These are phyloP conservation scores for Penicillium paxilli DNA, from an alignment of 495 filamentous ascomycete species.

Conservation along the genomic window DNA sequence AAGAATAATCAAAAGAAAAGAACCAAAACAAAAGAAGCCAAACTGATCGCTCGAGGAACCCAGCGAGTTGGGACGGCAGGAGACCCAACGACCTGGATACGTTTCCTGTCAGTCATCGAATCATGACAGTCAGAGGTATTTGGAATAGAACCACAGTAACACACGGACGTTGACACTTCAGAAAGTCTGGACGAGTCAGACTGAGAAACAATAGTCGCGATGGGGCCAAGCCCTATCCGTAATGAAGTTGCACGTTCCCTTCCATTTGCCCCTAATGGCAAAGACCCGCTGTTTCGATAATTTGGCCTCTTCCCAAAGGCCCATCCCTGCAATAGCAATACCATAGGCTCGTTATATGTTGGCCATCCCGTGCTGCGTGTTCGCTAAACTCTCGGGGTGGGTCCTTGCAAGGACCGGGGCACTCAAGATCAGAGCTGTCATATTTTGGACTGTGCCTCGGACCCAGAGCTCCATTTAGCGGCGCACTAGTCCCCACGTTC, in stretches of 20 bases:
- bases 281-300: background rate
- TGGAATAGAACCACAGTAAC: constrained; percentile 19
- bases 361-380: constrained; percentile 7
- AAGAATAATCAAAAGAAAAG: background rate
- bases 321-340: background rate
- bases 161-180: constrained; percentile 25
- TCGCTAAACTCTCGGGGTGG: constrained; percentile 13
- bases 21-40: constrained; percentile 12
- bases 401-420: constrained; percentile 1
- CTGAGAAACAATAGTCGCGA: constrained; percentile 1
- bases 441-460: constrained; percentile 29
- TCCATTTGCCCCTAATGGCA: background rate
- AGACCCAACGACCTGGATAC: constrained; percentile 39
- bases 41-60: constrained; percentile 35
- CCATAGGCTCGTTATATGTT: background rate
- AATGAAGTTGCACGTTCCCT: constrained; percentile 18
- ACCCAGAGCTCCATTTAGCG: constrained; percentile 15
- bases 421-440: constrained; percentile 39
- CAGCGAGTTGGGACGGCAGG: constrained; percentile 31
- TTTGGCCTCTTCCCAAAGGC: background rate
- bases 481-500: constrained; percentile 27
- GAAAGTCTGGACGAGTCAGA: constrained; percentile 19
- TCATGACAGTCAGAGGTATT: constrained; percentile 18
- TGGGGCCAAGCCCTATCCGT: constrained; percentile 14
- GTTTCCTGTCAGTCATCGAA: constrained; percentile 37